Evolutionary conservation across 2,329 filamentous ascomycete species (phyloP), one percentile per base, ranked within the genome.

Genomic region (Aureobasidium sp.): DNA sequence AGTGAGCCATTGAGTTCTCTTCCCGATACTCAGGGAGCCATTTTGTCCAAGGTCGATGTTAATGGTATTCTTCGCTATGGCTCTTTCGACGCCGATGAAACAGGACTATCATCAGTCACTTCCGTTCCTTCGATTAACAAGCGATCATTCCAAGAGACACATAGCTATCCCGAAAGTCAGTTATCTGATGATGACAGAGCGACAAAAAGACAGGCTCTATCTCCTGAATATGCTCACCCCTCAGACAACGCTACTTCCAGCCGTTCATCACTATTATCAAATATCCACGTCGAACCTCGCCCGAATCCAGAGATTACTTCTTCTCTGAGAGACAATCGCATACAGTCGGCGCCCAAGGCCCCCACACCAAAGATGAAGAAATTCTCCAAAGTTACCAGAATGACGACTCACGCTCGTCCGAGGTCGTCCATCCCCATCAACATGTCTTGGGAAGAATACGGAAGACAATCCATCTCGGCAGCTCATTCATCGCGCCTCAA

Each of bases 401-500:
- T 62, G 8, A 45, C 30, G 48, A 64, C 53, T 13, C 63, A 66
- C 36, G 67, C 69, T 16, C 68, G 70, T 51, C 67, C 72, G 39
- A 69, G 69, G 21, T 89, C 90, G 8, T 96, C 93, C 16, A 92
- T 99, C 68, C 92, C 93, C 16, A 78, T 83, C 61, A 83, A 88
- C 64, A 74, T 97, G 49, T 80, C 88, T 16, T 81, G 85, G 32
- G 81, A 84, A 55, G 86, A 93, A 63, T 97, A 96, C 76, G 93
- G 91, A n/a, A 84, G 87, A 66, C 91, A 99, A 76, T 96, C 91
- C 71, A 88, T 96, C 62, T 82, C 87, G 59, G 93, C 93, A 13
- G 94, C 93, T 59, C 90, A 96, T 73, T 88, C 90, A 9, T 97
- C 91, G 45, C 83, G 94, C 62, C 80, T 99, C 1, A 93, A 93